Evolutionary conservation across 2,329 filamentous ascomycete genomes (phyloP).

Genomic region (Didymella glomerata): DNA sequence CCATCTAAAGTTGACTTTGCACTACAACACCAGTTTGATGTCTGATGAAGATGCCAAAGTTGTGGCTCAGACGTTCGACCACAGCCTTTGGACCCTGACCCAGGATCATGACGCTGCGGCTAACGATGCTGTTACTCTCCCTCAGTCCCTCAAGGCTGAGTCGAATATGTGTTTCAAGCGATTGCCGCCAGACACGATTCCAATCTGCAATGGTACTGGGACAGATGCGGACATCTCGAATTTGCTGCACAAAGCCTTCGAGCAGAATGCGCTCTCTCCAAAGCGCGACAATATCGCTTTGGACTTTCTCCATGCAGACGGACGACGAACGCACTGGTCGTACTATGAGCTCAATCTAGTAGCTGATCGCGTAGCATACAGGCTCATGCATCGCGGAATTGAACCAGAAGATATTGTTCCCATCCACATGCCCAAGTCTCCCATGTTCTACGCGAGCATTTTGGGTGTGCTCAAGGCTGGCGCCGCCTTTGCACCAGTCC

Average conservation of each 20-base stretch:
- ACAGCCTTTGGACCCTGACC: constrained; percentile 37
- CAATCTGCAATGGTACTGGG: background rate
- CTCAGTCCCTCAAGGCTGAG: constrained; percentile 32
- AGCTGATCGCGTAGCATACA: constrained; percentile 48
- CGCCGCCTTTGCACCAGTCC: constrained; percentile 49
- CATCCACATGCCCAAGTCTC: constrained; percentile 47
- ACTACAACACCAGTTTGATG: constrained; percentile 58
- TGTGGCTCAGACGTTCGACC: constrained; percentile 42
- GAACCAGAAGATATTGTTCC: constrained; percentile 46
- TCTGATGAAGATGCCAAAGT: constrained; percentile 37
- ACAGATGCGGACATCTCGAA: background rate
- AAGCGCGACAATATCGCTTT: constrained; percentile 46
- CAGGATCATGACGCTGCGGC: constrained; percentile 31
- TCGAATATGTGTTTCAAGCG: constrained; percentile 34
- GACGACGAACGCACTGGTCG: constrained; percentile 44
- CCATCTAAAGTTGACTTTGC: constrained; percentile 66
- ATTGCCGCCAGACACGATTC: constrained; percentile 10
- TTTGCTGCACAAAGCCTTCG: constrained; percentile 52
- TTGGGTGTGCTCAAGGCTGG: constrained; percentile 53
- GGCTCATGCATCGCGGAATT: constrained; percentile 35
- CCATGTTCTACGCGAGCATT: constrained; percentile 50
- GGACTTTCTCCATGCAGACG: constrained; percentile 50
- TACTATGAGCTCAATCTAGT: constrained; percentile 41
- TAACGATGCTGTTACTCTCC: constrained; percentile 35
- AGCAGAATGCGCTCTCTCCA: constrained; percentile 41